Conservation (phyloP, 2,329 filamentous ascomycete genomes). For the Aspergillus fischeri region DNA sequence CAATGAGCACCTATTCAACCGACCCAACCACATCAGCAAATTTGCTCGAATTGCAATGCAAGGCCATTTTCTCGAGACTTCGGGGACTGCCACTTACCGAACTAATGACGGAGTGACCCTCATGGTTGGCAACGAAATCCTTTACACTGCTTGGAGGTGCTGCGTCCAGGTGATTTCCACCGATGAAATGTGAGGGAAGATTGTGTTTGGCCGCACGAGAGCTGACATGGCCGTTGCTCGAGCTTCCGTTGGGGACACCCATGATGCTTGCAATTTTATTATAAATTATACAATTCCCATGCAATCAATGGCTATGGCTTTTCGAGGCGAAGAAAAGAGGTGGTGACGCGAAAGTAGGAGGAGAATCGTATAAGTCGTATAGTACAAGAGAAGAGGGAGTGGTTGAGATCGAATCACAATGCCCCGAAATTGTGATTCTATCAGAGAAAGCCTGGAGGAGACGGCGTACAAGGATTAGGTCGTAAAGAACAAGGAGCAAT, state of each 20-base stretch:
- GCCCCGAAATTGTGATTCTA: neutral
- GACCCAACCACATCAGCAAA: no score
- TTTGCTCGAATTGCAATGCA: neutral
- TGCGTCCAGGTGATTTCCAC: slow-evolving; percentile 80
- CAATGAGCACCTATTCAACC: slow-evolving; percentile 75
- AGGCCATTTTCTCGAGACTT: neutral
- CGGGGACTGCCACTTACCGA: slow-evolving; percentile 64
- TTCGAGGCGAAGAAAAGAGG: slow-evolving; percentile 1
- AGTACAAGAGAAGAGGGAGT: neutral
- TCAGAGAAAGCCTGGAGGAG: neutral
- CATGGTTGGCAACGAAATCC: slow-evolving; percentile 86
- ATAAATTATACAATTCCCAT: slow-evolving; percentile 24
- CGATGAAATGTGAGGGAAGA: slow-evolving; percentile 90
- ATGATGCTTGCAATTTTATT: slow-evolving; percentile 32
- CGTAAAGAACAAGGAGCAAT: neutral
- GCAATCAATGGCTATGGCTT: slow-evolving; percentile 14
- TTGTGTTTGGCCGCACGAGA: slow-evolving; percentile 78
- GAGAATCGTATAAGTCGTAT: neutral
- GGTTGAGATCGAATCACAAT: slow-evolving; percentile 2
- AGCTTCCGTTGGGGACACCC: slow-evolving; percentile 35
- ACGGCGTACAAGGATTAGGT: neutral
- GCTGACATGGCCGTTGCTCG: slow-evolving; percentile 51
- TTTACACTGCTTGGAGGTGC: slow-evolving; percentile 84
- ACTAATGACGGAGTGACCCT: slow-evolving; percentile 96
- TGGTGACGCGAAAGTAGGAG: neutral